Conservation (phyloP, 2,329 filamentous ascomycete species). For the Chalaropsis thielavioides region DNA sequence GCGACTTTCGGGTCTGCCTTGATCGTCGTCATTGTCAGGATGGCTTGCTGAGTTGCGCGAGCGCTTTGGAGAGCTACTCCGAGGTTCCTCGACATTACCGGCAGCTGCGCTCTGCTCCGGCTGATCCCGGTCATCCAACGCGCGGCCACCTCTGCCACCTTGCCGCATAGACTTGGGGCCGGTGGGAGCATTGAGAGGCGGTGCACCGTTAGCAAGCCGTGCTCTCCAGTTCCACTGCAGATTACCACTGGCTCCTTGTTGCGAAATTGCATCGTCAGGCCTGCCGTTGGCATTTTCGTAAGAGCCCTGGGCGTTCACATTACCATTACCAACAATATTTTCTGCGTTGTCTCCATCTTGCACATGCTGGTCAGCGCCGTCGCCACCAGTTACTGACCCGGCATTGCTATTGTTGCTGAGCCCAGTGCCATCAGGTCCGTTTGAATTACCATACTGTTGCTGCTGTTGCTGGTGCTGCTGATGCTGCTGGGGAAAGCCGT, state of each 20-base stretch:
- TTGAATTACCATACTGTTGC: slow-evolving; percentile 18
- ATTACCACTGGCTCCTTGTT: slow-evolving; percentile 3
- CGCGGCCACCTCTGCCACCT: slow-evolving; percentile 43
- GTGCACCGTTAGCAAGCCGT: slow-evolving; percentile 16
- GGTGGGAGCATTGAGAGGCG: slow-evolving; percentile 62
- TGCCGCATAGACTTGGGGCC: slow-evolving; percentile 92
- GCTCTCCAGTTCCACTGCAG: slow-evolving; percentile 7
- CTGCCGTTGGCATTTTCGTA: slow-evolving; percentile 8
- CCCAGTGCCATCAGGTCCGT: slow-evolving; percentile 6
- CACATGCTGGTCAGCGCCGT: slow-evolving; percentile 17
- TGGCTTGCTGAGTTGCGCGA: slow-evolving; percentile 21
- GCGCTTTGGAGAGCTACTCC: slow-evolving; percentile 34
- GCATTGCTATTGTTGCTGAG: slow-evolving; percentile 10
- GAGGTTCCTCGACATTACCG: slow-evolving; percentile 23
- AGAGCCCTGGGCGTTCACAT: neutral
- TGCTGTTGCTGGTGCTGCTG: slow-evolving; percentile 13
- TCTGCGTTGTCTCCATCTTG: slow-evolving; percentile 14
- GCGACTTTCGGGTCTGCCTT: slow-evolving; percentile 16
- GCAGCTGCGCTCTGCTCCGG: slow-evolving; percentile 17
- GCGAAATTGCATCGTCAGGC: neutral
- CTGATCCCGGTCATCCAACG: slow-evolving; percentile 28
- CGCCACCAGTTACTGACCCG: slow-evolving; percentile 12
- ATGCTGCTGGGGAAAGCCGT: slow-evolving; percentile 23
- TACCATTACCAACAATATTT: slow-evolving; percentile 1
- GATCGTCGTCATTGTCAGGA: slow-evolving; percentile 9